A percentile compares a stretch with the other conserved stretches of the same genome.
Evolutionary conservation across 2,329 filamentous ascomycete species (phyloP).

Genomic region (Exophiala sideris): DNA sequence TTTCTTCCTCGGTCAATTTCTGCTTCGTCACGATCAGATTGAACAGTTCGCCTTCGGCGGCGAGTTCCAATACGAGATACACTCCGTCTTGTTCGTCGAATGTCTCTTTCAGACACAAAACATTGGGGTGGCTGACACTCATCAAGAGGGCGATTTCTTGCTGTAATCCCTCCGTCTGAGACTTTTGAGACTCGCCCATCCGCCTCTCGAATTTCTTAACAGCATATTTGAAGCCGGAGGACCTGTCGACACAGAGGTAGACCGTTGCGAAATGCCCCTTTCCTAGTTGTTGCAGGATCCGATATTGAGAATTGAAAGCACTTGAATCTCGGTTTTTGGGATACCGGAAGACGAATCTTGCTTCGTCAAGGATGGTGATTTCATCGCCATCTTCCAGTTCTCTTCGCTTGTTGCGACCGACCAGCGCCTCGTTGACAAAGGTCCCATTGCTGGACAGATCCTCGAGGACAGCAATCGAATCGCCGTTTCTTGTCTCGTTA

Average conservation of each 20-base stretch:
- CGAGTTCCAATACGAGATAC: slow-evolving; percentile 86
- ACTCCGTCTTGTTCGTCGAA: slow-evolving; percentile 90
- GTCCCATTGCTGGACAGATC: slow-evolving; percentile 96
- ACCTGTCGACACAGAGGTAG: slow-evolving; percentile 83
- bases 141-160: slow-evolving; percentile 96
- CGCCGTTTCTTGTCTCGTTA: slow-evolving; percentile 56
- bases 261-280: slow-evolving; percentile 96
- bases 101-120: slow-evolving; percentile 90
- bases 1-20: slow-evolving; percentile 79
- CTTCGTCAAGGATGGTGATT: slow-evolving; percentile 78
- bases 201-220: slow-evolving; percentile 94
- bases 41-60: slow-evolving; percentile 90
- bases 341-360: slow-evolving; percentile 88
- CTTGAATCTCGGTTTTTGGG: slow-evolving; percentile 69
- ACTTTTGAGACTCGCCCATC: slow-evolving; percentile 73
- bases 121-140: slow-evolving; percentile 91
- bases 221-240: slow-evolving; percentile 75
- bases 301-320: slow-evolving; percentile 82
- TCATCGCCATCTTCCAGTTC: slow-evolving; percentile 89
- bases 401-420: slow-evolving; percentile 87
- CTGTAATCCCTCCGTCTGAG: slow-evolving; percentile 80
- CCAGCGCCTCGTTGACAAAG: slow-evolving; percentile 85
- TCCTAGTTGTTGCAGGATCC: slow-evolving; percentile 76
- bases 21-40: slow-evolving; percentile 90
- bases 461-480: slow-evolving; percentile 71